Evolutionary conservation across 352 stramenopile genomes (phyloP).

Genomic region (Globisporangium camurandrum): DNA sequence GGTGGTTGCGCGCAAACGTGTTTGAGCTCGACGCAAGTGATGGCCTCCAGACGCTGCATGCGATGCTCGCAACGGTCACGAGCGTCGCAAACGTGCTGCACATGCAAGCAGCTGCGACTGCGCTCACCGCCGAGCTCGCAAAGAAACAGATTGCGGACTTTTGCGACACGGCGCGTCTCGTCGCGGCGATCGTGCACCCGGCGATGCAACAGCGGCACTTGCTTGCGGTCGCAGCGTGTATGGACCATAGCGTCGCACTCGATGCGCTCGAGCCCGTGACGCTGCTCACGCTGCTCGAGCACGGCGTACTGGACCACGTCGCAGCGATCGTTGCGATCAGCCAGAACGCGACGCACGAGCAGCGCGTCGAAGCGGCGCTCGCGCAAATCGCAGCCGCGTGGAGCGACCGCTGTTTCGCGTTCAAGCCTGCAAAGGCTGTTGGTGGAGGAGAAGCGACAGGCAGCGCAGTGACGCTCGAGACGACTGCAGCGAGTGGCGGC

Average conservation of each 20-base stretch:
- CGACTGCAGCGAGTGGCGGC: background rate
- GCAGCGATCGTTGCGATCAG: slow-evolving; percentile 48
- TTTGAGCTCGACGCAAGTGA: slow-evolving; percentile 60
- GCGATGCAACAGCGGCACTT: slow-evolving; percentile 59
- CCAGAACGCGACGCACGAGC: slow-evolving; percentile 53
- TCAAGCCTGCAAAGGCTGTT: slow-evolving; percentile 20
- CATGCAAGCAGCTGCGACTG: slow-evolving; percentile 40
- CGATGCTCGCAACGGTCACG: slow-evolving; percentile 47
- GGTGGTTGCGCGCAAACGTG: slow-evolving; percentile 55
- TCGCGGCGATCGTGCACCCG: slow-evolving; percentile 58
- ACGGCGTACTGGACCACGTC: slow-evolving; percentile 52
- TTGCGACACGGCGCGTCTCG: slow-evolving; percentile 50
- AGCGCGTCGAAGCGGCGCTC: slow-evolving; percentile 48
- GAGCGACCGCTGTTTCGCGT: slow-evolving; percentile 29
- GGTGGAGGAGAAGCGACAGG: background rate
- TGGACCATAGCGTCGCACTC: slow-evolving; percentile 40
- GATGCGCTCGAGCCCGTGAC: slow-evolving; percentile 45
- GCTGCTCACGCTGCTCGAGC: slow-evolving; percentile 63
- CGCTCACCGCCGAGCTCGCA: slow-evolving; percentile 60
- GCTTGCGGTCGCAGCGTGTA: slow-evolving; percentile 39
- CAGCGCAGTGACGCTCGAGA: background rate
- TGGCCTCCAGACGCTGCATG: slow-evolving; percentile 31
- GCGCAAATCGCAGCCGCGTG: slow-evolving; percentile 42
- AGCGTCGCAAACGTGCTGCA: slow-evolving; percentile 54
- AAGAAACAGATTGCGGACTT: slow-evolving; percentile 81